Evolutionary conservation across 768 basidiomycete species (phyloP), one percentile per base, ranked within the genome.

Genomic region (Russula compacta): DNA sequence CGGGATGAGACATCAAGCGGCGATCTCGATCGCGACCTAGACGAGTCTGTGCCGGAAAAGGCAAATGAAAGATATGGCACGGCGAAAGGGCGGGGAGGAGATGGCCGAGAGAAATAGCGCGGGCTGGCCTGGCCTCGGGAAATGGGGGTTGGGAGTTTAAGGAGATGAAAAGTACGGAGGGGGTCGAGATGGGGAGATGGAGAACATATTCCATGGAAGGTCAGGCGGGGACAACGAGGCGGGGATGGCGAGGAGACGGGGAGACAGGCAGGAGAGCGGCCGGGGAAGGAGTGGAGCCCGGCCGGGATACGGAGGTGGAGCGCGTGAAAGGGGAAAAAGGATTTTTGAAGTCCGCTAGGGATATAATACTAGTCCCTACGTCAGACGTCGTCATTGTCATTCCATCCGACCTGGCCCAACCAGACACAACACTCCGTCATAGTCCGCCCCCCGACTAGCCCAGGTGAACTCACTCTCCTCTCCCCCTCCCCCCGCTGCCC

Each of bases 281-380:
- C 48, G 51, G 55, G 44, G 65, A 56, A 53, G 63, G 65, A 47
- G 63, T 53, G 56, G 63, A 60, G 63, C 46, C 46, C 61, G 61
- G 61, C 61, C 61, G 61, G 61, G 14, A 11, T 3, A 36, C 65
- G 65, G 58, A 6, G 54, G 59, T 53, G 65, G 65, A 58, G 60
- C 48, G n/a, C 19, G 53, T 43, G 50, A 58, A 59, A 35, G 64
- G 53, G 53, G 42, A 44, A 54, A 35, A 50, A 17, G 6, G 21
- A 69, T 71, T 10, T 61, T 75, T 60, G 75, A 76, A 65, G 75
- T 75, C 74, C 74, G 74, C 75, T 61, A 71, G 69, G 76, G 75
- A 74, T 76, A 67, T 70, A 74, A 74, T 73, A 75, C 73, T 69
- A 69, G 69, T 44, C 14, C 50, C 75, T 76, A 75, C 74, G 74